These are phyloP conservation scores for Quercus suber DNA, from an alignment of 306 rosid species.

Conservation along the genomic window DNA sequence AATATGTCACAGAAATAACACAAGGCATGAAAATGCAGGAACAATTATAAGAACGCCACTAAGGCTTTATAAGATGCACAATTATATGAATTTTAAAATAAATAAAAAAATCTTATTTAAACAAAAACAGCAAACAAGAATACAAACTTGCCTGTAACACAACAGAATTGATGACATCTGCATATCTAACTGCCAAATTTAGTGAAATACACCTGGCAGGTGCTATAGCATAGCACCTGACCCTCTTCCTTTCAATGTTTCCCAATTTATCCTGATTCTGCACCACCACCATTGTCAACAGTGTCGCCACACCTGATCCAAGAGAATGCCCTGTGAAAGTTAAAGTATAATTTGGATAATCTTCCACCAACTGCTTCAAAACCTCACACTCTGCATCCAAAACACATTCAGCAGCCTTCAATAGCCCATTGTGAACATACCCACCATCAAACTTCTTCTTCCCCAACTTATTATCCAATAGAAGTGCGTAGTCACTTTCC, in stretches of 20 bases:
- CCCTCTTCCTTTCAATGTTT: constrained; percentile 66
- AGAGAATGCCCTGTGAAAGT: constrained; percentile 89
- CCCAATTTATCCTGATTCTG: constrained; percentile 62
- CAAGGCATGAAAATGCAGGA: not conserved
- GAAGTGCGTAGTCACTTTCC: constrained; percentile 83
- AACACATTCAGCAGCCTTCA: constrained; percentile 76
- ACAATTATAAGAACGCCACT: not conserved
- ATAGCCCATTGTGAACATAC: constrained; percentile 91
- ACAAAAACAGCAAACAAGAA: constrained; percentile 9
- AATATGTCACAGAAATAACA: not conserved
- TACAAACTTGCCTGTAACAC: constrained; percentile 78
- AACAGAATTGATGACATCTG: constrained; percentile 84
- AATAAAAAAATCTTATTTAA: not conserved
- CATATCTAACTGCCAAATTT: constrained; percentile 89
- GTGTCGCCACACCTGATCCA: constrained; percentile 86
- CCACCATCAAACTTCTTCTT: constrained; percentile 86
- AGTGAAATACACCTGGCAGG: constrained; percentile 93
- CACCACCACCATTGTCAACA: constrained; percentile 71
- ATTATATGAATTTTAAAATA: not conserved
- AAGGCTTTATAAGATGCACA: constrained; percentile 9
- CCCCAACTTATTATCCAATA: constrained; percentile 82
- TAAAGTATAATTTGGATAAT: constrained; percentile 67
- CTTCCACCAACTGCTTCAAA: constrained; percentile 58
- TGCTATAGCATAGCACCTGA: constrained; percentile 86
- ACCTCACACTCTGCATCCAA: constrained; percentile 61